Base-by-base conservation (phyloP, 2,329 filamentous ascomycete species). In the Neocucurbitaria cava region DNA sequence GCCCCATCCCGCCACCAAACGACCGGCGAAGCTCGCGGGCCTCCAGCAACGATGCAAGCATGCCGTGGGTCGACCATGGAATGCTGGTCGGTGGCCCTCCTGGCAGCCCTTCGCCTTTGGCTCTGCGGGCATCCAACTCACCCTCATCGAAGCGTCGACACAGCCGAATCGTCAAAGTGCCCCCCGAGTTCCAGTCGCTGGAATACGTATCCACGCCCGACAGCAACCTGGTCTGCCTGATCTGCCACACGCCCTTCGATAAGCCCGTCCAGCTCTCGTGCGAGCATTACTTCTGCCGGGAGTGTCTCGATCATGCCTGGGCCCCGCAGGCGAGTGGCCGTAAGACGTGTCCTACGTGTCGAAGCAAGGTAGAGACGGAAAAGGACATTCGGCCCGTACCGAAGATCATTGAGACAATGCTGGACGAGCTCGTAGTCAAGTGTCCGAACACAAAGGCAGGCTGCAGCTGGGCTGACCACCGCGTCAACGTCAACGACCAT, bases 161-260 rank as follows among this genome's bases (percentile, higher is more conserved):
- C 59, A 73, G 65, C 64, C 66, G 63, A 48, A 63, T 64, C 56
- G 57, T 70, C 58, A 73, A 72, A 45, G 56, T 70, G 38, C 65
- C 72, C 13, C 75, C 86, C 57, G 86, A 88, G 66, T 71, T 87
- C 44, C 80, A 84, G 49, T 70, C 78, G 33, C 79, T 88, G 61
- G 85, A 88, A 54, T 85, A 86, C 74, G 79, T 85, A 52, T 75
- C 78, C 46, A 69, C 74, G 24, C 83, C 83, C 66, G 85, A 88
- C 68, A 79, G 79, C 56, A 86, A 88, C 65, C 78, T 88, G 46
- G 82, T 86, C 76, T 88, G 86, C 66, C 81, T 85, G 15, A 88
- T 88, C 59, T 88, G 86, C 71, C 84, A 85, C 66, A 84, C 83
- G 56, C 83, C 86, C 7, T 87, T 87, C 64, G 80, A 87, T 49